phyloP scores from a whole-genome alignment of 164 flowering plant genomes.

The Stephania japonica region DNA sequence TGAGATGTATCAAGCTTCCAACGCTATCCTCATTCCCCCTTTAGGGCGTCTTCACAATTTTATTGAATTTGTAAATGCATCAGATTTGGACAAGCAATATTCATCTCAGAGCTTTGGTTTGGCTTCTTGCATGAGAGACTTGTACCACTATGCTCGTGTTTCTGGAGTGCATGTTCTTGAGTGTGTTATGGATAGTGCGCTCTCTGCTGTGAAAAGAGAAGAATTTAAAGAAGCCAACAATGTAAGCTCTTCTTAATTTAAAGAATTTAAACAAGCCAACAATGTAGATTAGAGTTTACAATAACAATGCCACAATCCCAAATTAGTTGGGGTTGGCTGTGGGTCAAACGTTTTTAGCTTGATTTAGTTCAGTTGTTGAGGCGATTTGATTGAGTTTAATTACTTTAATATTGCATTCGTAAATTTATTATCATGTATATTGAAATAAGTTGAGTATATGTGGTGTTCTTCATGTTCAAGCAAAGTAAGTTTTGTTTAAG shows the following conservation, averaged over 20 bases:
- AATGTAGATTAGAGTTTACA: slow-evolving; percentile 15
- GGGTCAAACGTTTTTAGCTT: too few relatives aligned
- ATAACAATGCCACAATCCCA: too few relatives aligned
- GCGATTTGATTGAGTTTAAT: too few relatives aligned
- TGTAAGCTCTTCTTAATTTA: slow-evolving; percentile 46
- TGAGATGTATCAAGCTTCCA: slow-evolving; percentile 40
- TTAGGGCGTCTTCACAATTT: slow-evolving; percentile 48
- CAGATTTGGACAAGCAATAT: slow-evolving; percentile 17
- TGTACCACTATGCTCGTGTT: slow-evolving; percentile 92
- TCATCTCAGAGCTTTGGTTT: slow-evolving; percentile 28
- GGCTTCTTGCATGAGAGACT: slow-evolving; percentile 62
- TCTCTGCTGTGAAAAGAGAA: slow-evolving; percentile 71
- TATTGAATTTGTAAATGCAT: slow-evolving; percentile 23
- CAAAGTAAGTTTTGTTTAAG: neutral
- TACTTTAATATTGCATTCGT: neutral
- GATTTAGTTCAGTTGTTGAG: too few relatives aligned
- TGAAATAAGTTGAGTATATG: neutral
- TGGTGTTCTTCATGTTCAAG: neutral
- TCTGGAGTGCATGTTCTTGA: slow-evolving; percentile 74
- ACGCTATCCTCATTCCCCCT: slow-evolving; percentile 54
- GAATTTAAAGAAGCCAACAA: slow-evolving; percentile 75
- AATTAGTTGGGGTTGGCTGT: too few relatives aligned
- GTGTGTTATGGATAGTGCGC: slow-evolving; percentile 64
- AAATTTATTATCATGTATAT: neutral
- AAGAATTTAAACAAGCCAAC: slow-evolving; percentile 74